Evolutionary conservation across 192 early-diverging fungal genomes (phyloP), one percentile per base, ranked within the genome.

Genomic region (Oehlia diaphana): DNA sequence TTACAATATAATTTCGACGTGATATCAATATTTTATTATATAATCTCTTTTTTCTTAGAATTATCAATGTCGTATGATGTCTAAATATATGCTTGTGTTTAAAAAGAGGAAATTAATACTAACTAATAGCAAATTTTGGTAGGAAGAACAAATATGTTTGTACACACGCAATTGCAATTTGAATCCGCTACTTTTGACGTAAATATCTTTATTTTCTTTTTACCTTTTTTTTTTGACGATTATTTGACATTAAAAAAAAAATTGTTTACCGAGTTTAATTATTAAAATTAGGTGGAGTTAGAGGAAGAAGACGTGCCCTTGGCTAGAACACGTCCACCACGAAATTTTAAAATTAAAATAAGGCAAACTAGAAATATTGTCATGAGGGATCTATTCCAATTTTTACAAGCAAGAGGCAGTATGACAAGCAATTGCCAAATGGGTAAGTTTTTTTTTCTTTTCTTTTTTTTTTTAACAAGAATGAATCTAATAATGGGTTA

Each of bases 141-240:
- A 80, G 93, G 95, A 7, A 83, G 93, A 39, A 90, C 92, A 81
- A 94, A 95, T 53, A 88, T 96, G 0, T 97, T 92, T 79, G 80
- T 91, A 1, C 84, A 92, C 0, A 84, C 84, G 47, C 66, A 66
- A 0, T 83, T 94, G 37, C 84, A 86, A 14, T 87, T 92, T 9
- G 35, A 14, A 39, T 80, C 84, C 23, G 81, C 79, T 21, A 84
- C 86, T 0, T 95, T 94, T 70, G 87, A 92, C 9, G 87, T 91
- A 79, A 82, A 65, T 74, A 64, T 44, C 23, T 4, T 76, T 35
- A 1, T 21, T 28, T 10, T 77, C 13, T 1, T 0, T 62, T 19
- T 68, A 14, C 31, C 31, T 63, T 2, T 9, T 19, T 9, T 19
- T 31, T 62, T 61, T 42, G n/a, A 61, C 31, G 31, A 23, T 21